Evolutionary conservation across 495 filamentous ascomycete species (phyloP), one percentile per base, ranked within the genome.

Genomic region (Neurospora sp.): DNA sequence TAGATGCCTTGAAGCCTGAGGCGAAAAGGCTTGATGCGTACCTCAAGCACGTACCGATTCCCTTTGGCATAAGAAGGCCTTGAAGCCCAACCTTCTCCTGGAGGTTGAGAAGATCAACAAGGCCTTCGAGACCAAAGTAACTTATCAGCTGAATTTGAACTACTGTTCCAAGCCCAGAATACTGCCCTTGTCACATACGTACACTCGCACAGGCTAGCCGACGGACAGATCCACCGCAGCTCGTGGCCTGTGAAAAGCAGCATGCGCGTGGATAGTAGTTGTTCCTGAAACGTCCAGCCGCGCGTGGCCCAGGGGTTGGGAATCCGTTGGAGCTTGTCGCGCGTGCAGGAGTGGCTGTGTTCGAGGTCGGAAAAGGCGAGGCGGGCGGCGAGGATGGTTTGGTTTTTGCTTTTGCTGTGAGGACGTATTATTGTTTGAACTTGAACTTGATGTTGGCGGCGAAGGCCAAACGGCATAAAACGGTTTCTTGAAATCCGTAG

Each of bases 271-370:
- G 73, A 62, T 24, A 71, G 73, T 2, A 71, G 4, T 31, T 48
- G 28, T 45, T 72, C 70, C 34, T 74, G 73, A 19, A 74, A 48
- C 4, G 73, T 74, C 73, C 73, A 74, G n/a, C 31, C 73, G 37
- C 73, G 38, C 1, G 39, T 24, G 28, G 39, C 59, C 45, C 54
- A 39, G 6, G 73, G 73, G 21, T 66, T 38, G 19, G 42, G 42
- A 9, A 45, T 45, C 2, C 42, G 42, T n/a, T 45, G 42, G 17
- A 45, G 19, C 42, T 45, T 45, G 42, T 45, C 42, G 42, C 42
- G 42, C 3, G 42, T 45, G 42, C 42, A 19, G 19, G 42, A 45
- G 42, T 45, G 42, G 42, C 17, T n/a, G 42, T 45, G 42, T 45
- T 45, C 42, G 42, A 45, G 19, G 42, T 21, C 42, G 17, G 42